Evolutionary conservation across 1,284 basidiomycete species (phyloP).

Genomic region (Trichosporon sp.): DNA sequence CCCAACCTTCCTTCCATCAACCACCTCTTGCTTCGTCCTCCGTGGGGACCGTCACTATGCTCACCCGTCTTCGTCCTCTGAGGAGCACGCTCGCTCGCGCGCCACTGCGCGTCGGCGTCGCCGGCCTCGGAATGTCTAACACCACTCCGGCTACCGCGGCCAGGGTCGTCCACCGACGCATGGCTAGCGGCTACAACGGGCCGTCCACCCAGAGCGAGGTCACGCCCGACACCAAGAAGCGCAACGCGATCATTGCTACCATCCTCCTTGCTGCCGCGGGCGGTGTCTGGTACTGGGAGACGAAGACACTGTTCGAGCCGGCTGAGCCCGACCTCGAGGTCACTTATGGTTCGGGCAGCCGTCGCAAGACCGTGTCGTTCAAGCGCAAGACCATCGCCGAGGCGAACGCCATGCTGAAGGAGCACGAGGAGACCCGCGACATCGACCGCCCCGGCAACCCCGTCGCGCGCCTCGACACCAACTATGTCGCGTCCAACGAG

Average conservation of each 20-base stretch:
- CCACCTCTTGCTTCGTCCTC: background rate
- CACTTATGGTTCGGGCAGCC: slow-evolving; percentile 10
- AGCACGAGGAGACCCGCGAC: slow-evolving; percentile 25
- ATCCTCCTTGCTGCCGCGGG: slow-evolving; percentile 29
- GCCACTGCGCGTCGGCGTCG: background rate
- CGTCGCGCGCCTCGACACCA: slow-evolving; percentile 62
- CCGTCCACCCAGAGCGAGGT: slow-evolving; percentile 7
- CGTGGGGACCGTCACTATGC: background rate
- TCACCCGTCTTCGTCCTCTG: background rate
- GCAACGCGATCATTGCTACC: slow-evolving; percentile 26
- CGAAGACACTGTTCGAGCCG: background rate
- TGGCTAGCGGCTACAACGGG: slow-evolving; percentile 1
- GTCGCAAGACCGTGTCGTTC: slow-evolving; percentile 26
- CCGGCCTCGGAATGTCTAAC: background rate
- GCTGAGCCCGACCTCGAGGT: slow-evolving; percentile 14
- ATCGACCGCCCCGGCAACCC: slow-evolving; percentile 35
- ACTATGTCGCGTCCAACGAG: slow-evolving; percentile 74
- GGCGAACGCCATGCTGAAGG: slow-evolving; percentile 33
- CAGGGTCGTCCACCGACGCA: background rate
- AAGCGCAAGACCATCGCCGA: slow-evolving; percentile 29
- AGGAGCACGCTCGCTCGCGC: slow-evolving; percentile 3
- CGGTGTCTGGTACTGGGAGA: slow-evolving; percentile 34
- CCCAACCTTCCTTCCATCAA: background rate
- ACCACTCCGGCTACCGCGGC: slow-evolving; percentile 5
- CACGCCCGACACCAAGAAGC: slow-evolving; percentile 10